phyloP scores from a whole-genome alignment of 106 monocot genomes.

The Iris macrosiphon region DNA sequence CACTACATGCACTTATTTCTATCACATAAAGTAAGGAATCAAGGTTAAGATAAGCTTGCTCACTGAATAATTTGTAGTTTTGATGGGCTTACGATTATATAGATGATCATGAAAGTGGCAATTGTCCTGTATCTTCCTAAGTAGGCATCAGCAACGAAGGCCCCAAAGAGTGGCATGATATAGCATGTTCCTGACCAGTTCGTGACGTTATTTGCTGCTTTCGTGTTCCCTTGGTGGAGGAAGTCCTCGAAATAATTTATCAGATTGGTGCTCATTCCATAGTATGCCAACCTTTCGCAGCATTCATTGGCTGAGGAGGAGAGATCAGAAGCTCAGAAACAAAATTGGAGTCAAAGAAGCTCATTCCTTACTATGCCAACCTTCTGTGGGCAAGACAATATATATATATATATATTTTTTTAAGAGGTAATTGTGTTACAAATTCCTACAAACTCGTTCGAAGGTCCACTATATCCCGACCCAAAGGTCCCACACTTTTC shows the following conservation, averaged over 20 bases:
- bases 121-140: slow-evolving; percentile 46
- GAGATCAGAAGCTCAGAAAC: not conserved
- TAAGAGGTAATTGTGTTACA: no score
- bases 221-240: slow-evolving; percentile 20
- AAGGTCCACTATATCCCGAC: no score
- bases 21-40: no score
- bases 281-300: slow-evolving; percentile 55
- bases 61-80: no score
- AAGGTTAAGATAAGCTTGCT: no score
- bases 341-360: no score
- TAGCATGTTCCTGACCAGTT: slow-evolving; percentile 66
- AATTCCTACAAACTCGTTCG: no score
- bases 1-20: no score
- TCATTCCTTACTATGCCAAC: no score
- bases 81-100: slow-evolving; percentile 29
- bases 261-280: slow-evolving; percentile 63
- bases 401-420: no score
- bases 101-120: slow-evolving; percentile 44
- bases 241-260: slow-evolving; percentile 44
- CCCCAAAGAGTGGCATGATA: slow-evolving; percentile 45
- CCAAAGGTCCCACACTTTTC: no score
- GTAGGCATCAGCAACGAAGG: slow-evolving; percentile 55
- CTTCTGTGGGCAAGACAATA: no score
- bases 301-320: slow-evolving; percentile 42
- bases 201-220: slow-evolving; percentile 40